Evolutionary conservation across 176 grass and related monocot species (phyloP).

Genomic region (Musa troglodytarum): DNA sequence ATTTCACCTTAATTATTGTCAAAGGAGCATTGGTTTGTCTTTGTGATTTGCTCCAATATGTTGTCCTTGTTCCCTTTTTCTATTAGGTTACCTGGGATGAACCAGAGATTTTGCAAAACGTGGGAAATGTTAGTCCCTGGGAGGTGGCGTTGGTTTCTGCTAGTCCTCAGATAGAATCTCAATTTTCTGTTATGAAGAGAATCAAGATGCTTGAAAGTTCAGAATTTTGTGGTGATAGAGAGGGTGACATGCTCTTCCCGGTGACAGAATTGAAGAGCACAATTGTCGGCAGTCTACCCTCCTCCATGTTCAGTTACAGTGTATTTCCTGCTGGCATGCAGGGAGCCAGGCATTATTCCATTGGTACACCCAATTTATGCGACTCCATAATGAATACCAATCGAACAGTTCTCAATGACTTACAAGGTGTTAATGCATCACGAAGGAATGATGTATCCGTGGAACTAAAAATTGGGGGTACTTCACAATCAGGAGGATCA

Average conservation of each 20-base stretch:
- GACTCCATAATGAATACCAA: neutral
- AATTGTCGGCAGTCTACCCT: neutral
- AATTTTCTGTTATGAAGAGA: neutral
- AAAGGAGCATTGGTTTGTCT: neutral
- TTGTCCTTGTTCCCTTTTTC: neutral
- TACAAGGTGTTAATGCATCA: neutral
- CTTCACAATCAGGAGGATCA: neutral
- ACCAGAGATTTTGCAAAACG: slow-evolving; percentile 11
- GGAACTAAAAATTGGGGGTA: neutral
- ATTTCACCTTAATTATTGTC: neutral
- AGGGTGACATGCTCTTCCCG: neutral
- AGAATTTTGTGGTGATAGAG: neutral
- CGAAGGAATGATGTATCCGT: neutral
- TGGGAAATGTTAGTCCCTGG: slow-evolving; percentile 22
- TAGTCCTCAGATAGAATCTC: neutral
- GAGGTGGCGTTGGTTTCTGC: slow-evolving; percentile 9
- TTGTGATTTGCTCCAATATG: no score
- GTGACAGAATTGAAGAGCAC: neutral
- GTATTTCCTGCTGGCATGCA: slow-evolving; percentile 26
- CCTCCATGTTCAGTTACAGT: neutral
- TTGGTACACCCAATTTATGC: neutral
- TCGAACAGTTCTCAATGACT: neutral
- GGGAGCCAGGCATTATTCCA: slow-evolving; percentile 22
- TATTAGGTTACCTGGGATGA: slow-evolving; percentile 20
- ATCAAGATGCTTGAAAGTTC: neutral